Conservation (phyloP, 73 alveolate species). For the Symbiodinium pilosum region DNA sequence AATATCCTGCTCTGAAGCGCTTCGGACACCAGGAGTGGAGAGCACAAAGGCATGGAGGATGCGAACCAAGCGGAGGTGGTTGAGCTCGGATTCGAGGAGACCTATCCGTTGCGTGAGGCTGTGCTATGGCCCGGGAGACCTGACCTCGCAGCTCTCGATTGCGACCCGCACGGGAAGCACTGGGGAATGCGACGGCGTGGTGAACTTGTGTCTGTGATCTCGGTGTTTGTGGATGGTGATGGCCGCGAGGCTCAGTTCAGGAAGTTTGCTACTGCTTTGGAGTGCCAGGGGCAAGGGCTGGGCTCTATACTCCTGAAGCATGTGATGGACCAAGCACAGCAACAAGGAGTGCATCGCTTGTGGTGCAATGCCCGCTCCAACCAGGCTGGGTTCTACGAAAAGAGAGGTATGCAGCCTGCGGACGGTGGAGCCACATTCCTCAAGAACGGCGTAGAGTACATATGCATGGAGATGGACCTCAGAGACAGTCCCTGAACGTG, state of each 20-base stretch:
- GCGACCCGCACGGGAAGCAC: slow-evolving; percentile 14
- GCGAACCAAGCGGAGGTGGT: background rate
- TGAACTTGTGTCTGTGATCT: slow-evolving; percentile 10
- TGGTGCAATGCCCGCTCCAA: slow-evolving; percentile 15
- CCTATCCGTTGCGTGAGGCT: slow-evolving; percentile 9
- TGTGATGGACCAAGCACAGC: background rate
- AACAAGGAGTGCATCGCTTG: background rate
- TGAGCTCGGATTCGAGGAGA: background rate
- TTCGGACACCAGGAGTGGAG: no score
- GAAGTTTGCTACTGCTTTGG: slow-evolving; percentile 1
- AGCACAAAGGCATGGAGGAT: background rate
- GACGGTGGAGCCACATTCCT: background rate
- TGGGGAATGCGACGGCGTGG: background rate
- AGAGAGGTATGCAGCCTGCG: background rate
- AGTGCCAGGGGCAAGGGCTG: background rate
- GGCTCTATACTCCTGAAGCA: slow-evolving; percentile 6
- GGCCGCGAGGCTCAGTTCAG: slow-evolving; percentile 29
- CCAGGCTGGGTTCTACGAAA: background rate
- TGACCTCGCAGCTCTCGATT: slow-evolving; percentile 10
- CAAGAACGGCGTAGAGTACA: slow-evolving; percentile 12
- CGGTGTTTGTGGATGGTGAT: background rate
- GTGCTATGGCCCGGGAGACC: slow-evolving; percentile 22
- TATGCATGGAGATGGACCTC: background rate
- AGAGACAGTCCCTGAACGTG: no score
- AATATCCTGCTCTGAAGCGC: no score